Evolutionary conservation across 352 stramenopile species (phyloP).

Genomic region (Phytophthora meadii): DNA sequence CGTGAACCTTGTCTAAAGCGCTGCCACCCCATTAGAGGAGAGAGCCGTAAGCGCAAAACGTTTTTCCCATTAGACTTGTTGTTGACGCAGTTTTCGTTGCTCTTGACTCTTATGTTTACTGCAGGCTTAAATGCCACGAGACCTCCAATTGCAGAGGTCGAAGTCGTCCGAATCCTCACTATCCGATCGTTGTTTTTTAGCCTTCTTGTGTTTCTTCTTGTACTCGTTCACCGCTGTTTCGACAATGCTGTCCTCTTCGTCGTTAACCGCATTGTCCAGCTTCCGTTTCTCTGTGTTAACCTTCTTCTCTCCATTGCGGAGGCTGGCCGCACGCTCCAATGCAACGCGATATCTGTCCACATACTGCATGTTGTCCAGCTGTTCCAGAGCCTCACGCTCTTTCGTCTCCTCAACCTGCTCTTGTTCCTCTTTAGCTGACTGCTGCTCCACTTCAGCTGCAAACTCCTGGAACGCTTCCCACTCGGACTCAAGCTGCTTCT

Average conservation of each 20-base stretch:
- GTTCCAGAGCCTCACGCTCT: conserved; percentile 54
- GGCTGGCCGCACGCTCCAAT: conserved; percentile 44
- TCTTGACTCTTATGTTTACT: conserved; percentile 1
- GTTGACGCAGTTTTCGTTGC: conserved; percentile 10
- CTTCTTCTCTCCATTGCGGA: conserved; percentile 23
- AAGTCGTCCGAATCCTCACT: conserved; percentile 42
- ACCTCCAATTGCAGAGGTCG: conserved; percentile 58
- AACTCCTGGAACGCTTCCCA: conserved; percentile 75
- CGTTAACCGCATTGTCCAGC: conserved; percentile 13
- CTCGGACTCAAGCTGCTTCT: conserved; percentile 53
- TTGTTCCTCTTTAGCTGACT: conserved; percentile 41
- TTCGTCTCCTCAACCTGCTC: conserved; percentile 46
- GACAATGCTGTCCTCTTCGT: conserved; percentile 12
- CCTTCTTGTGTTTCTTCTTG: conserved; percentile 41
- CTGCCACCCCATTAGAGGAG: conserved; percentile 17
- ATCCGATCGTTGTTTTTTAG: conserved; percentile 18
- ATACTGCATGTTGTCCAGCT: conserved; percentile 78
- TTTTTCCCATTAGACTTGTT: conserved; percentile 31
- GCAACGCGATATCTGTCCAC: conserved; percentile 63
- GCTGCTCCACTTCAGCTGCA: conserved; percentile 59
- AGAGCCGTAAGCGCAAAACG: conserved; percentile 11
- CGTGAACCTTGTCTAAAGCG: conserved; percentile 34
- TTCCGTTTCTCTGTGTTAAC: conserved; percentile 27
- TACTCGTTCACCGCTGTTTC: conserved; percentile 24
- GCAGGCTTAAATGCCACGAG: conserved; percentile 37